These are phyloP conservation scores for Globisporangium rhizosaccharum DNA, from an alignment of 352 stramenopile species.

Conservation along the genomic window DNA sequence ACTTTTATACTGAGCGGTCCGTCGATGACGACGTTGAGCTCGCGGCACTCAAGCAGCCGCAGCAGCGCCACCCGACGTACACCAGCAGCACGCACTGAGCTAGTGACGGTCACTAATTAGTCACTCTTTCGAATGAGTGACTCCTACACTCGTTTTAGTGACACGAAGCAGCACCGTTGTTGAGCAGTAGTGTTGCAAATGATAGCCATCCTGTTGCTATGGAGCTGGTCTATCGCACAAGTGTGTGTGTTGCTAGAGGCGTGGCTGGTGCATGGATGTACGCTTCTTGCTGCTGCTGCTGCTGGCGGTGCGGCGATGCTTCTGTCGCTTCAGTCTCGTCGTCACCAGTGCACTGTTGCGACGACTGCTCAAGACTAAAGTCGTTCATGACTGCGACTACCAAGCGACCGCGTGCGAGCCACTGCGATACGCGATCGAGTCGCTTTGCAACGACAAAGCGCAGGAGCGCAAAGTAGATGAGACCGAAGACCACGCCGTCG, in stretches of 20 bases:
- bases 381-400: constrained; percentile 8
- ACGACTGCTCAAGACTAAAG: background rate
- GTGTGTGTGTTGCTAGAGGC: background rate
- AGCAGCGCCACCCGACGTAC: background rate
- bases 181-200: too few relatives aligned
- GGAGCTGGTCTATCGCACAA: too few relatives aligned
- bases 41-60: constrained; percentile 3
- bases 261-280: background rate
- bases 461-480: constrained; percentile 42
- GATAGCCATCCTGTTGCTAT: too few relatives aligned
- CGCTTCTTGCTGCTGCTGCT: background rate
- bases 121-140: background rate
- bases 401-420: constrained; percentile 3
- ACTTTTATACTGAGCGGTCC: constrained; percentile 3
- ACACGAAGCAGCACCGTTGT: background rate
- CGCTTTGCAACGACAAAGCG: constrained; percentile 28
- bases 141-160: background rate
- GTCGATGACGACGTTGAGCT: constrained; percentile 2
- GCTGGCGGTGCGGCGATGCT: background rate
- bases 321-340: background rate
- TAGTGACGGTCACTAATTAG: too few relatives aligned
- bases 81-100: background rate
- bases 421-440: background rate
- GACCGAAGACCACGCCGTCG: constrained; percentile 30
- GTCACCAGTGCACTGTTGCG: background rate